phyloP scores from a whole-genome alignment of 345 rosid species.

The Aurinia saxatilis region DNA sequence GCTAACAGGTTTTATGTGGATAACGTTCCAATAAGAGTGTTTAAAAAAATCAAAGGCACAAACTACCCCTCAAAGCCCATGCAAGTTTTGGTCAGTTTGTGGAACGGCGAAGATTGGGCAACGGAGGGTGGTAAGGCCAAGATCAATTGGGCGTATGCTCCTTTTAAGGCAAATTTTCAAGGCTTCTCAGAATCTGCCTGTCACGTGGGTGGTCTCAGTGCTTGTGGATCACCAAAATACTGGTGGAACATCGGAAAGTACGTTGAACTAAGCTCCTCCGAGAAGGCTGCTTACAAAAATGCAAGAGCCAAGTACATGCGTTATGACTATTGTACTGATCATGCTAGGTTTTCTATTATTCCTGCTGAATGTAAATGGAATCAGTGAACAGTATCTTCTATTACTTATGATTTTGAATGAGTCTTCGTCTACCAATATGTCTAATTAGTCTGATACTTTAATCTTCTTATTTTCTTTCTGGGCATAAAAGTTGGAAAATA shows the following conservation, averaged over 20 bases:
- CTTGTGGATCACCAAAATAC: slow-evolving; percentile 26
- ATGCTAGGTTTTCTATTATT: no score
- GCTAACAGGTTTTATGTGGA: slow-evolving; percentile 52
- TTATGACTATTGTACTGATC: slow-evolving; percentile 28
- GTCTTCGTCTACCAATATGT: no score
- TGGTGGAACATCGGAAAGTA: slow-evolving; percentile 55
- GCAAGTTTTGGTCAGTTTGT: slow-evolving; percentile 55
- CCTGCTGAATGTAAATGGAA: no score
- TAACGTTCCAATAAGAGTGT: slow-evolving; percentile 59
- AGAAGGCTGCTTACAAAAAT: slow-evolving; percentile 5
- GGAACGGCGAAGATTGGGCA: slow-evolving; percentile 68
- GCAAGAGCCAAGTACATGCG: slow-evolving; percentile 24
- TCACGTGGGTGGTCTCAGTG: slow-evolving; percentile 2
- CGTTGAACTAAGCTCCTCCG: slow-evolving; percentile 8
- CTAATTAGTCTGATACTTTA: no score
- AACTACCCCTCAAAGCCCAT: slow-evolving; percentile 46
- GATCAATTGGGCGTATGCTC: slow-evolving; percentile 50
- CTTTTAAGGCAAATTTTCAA: slow-evolving; percentile 47
- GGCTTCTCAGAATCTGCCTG: slow-evolving; percentile 48
- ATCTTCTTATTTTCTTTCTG: no score
- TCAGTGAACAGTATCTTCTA: no score
- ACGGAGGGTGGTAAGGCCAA: slow-evolving; percentile 57
- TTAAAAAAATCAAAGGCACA: slow-evolving; percentile 48
- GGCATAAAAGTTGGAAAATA: no score
- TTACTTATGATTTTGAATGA: no score